phyloP scores from a whole-genome alignment of 345 rosid genomes.

The Murraya koenigii region DNA sequence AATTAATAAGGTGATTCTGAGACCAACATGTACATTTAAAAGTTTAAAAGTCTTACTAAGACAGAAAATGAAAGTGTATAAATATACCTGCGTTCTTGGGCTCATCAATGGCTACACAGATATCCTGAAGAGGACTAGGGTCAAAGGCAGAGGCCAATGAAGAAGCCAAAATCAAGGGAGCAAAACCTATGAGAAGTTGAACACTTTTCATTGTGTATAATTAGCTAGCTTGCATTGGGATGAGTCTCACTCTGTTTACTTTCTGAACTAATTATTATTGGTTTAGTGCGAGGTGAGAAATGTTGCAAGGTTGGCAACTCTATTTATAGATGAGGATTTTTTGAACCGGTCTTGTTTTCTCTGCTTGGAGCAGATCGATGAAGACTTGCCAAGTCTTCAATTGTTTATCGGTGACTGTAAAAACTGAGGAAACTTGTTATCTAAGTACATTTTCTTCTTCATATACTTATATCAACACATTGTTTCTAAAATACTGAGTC shows the following conservation, averaged over 20 bases:
- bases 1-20: no score
- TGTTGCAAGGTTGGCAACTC: background rate
- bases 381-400: background rate
- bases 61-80: no score
- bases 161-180: background rate
- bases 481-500: background rate
- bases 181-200: background rate
- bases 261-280: background rate
- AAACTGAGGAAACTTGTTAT: background rate
- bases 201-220: background rate
- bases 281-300: background rate
- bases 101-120: background rate
- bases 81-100: background rate
- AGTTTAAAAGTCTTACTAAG: no score
- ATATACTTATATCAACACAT: background rate
- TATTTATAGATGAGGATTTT: background rate
- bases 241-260: no score
- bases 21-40: no score
- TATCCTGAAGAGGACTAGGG: background rate
- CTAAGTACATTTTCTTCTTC: background rate
- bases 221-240: no score
- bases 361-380: background rate
- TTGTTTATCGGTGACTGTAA: background rate
- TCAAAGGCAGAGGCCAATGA: background rate
- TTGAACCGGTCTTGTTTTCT: background rate